phyloP scores from a whole-genome alignment of 257 asterid genomes.

The Capsicum baccatum region DNA sequence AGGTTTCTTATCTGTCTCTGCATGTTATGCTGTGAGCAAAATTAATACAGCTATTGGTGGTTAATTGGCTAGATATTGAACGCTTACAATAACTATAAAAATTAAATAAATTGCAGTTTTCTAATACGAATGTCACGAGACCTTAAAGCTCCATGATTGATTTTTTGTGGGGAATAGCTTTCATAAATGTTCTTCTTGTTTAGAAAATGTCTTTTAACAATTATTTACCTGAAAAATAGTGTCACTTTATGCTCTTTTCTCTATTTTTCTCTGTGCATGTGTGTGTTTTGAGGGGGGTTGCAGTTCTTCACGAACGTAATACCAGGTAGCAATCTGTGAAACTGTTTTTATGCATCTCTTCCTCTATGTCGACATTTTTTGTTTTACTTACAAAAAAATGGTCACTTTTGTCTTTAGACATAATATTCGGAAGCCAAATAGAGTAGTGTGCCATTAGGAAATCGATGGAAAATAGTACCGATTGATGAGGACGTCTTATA shows the following conservation, averaged over 20 bases:
- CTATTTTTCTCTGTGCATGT: neutral
- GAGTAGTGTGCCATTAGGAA: conserved; percentile 19
- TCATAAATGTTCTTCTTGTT: conserved; percentile 18
- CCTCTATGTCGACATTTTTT: neutral
- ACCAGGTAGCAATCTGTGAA: conserved; percentile 3
- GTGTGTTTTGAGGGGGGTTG: neutral
- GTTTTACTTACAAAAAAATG: neutral
- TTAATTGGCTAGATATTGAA: conserved; percentile 7
- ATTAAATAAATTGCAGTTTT: neutral
- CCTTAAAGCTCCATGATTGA: conserved; percentile 17
- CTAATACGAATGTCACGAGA: neutral
- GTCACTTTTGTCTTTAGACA: neutral
- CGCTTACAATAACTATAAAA: neutral
- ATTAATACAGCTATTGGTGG: neutral
- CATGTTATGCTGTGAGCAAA: neutral
- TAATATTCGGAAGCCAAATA: neutral
- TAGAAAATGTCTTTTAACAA: neutral
- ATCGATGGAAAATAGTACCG: neutral
- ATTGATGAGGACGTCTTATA: neutral
- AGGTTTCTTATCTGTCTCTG: neutral
- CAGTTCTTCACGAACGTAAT: conserved; percentile 1
- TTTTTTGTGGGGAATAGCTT: neutral
- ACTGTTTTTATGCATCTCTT: neutral
- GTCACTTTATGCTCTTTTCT: neutral
- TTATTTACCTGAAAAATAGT: neutral